Base-by-base conservation (phyloP, 805 yeast genomes). In the Wickerhamiella spandovensis region DNA sequence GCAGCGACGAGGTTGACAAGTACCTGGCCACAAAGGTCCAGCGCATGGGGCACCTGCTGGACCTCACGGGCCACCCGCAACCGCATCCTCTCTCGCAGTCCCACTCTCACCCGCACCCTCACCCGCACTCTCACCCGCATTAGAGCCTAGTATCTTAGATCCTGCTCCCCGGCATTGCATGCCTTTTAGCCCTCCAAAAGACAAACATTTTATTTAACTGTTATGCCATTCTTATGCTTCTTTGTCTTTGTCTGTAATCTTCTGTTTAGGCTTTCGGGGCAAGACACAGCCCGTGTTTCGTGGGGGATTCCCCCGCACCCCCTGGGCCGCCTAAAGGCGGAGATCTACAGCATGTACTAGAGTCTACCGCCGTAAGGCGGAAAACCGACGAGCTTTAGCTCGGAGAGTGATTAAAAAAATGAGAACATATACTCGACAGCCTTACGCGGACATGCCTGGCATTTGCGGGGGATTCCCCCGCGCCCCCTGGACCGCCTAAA, bases 11-110 rank as follows among this genome's bases (percentile, higher is more conserved):
- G 67, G 84, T 92, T 30, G 95, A 92, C 59, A 95, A 95, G 1
- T 92, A 92, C 61, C 70, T 92, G 52, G 77, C 92, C 60, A 92
- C 99, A 1, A 92, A 92, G 68, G 84, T 90, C 48, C 95, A 90
- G 66, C 75, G 95, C 60, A 92, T 92, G 99, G 99, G 99, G 0
- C 99, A 92, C 67, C 68, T 92, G 51, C 71, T 92, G 51, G 81
- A 75, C 44, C 45, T 50, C 6, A 35, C 39, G 20, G 39, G 39
- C 5, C 39, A 35, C 20, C 39, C 39, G 15, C 32, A 28, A 28
- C 32, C 5, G 12, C 32, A 28, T 15, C 3, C 32, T 9, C 32
- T 9, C 12, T 12, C 32, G 12, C 32, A 28, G 7, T 12, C 32
- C 12, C 32, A 28, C 12, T 15, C 32, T 15, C 32, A 28, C n/a